Conservation (phyloP, 2,329 filamentous ascomycete genomes). For the Nemania sp. region DNA sequence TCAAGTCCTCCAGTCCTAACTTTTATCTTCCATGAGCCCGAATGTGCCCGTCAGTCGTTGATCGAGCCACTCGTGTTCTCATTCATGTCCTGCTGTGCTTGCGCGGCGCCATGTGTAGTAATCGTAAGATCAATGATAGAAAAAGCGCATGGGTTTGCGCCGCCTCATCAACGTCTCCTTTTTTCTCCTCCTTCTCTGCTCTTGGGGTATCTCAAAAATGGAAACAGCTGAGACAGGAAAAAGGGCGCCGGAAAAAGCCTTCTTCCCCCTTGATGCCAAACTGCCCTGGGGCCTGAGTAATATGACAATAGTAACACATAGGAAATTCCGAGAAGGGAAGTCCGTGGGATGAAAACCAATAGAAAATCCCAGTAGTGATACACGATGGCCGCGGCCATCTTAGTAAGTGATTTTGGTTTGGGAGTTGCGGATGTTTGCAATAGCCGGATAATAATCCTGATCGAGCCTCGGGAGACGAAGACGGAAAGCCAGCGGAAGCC, state of each 20-base stretch:
- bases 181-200: conserved; percentile 29
- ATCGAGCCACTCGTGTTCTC: conserved; percentile 21
- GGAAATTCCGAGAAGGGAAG: conserved; percentile 34
- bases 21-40: conserved; percentile 26
- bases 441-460: conserved; percentile 19
- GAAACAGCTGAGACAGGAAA: conserved; percentile 39
- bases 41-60: conserved; percentile 6
- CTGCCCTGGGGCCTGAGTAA: conserved; percentile 40
- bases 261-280: conserved; percentile 35
- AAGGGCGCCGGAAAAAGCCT: conserved; percentile 32
- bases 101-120: conserved; percentile 26
- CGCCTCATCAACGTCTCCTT: conserved; percentile 10
- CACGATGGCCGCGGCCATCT: conserved; percentile 38
- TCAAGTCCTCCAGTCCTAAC: conserved; percentile 19
- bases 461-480: conserved; percentile 4
- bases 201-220: conserved; percentile 41
- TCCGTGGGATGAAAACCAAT: conserved; percentile 24
- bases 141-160: conserved; percentile 22
- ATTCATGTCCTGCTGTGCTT: conserved; percentile 26
- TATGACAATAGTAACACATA: conserved; percentile 39
- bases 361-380: conserved; percentile 36
- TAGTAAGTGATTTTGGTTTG: conserved; percentile 16
- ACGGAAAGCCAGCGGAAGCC: conserved; percentile 1
- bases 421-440: conserved; percentile 1
- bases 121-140: conserved; percentile 10